Evolutionary conservation across 2,329 filamentous ascomycete genomes (phyloP), one percentile per base, ranked within the genome.

Genomic region (Colletotrichum musae): DNA sequence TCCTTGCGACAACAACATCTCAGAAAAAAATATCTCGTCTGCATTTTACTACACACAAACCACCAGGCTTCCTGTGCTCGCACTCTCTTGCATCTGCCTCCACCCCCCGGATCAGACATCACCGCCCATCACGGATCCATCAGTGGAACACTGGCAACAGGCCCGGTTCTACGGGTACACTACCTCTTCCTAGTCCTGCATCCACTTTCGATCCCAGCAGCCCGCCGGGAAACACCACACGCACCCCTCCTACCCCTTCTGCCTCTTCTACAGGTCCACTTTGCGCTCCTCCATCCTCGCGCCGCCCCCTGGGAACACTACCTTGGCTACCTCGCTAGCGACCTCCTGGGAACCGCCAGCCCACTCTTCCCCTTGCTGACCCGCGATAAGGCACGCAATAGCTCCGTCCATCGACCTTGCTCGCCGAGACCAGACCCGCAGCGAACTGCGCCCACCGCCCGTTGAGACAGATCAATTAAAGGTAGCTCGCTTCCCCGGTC

Each of bases 401-500:
- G 67, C 66, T 69, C 62, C 62, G 57, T 69, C 56, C 51, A 66
- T 50, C 54, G 66, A 56, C 67, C 67, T 70, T 70, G 63, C 39
- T 52, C 67, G 50, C 68, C 68, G 64, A 70, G 58, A 69, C 53
- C 32, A 70, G 54, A 58, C 65, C 52, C 58, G 64, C 64, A 16
- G 47, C 58, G 47, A 64, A 45, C 48, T 45, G 67, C 41, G 50
- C 64, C 64, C 54, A 66, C 67, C 64, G 64, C 48, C 68, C 57
- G 69, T 58, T 53, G 53, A 69, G 60, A 74, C 75, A 74, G 72
- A 64, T 75, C 62, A 75, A 78, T 79, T 80, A 80, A 80, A 77
- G 74, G 74, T 71, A 71, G 67, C 70, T 47, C 48, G 28, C 71
- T 71, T 70, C 75, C 78, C 75, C 76, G 75, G 72, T 45, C 73